Percentiles rank a stretch among this genome's conserved stretches.
Conservation (phyloP, 2,329 filamentous ascomycete genomes). For the Microdochium trichocladiopsis region DNA sequence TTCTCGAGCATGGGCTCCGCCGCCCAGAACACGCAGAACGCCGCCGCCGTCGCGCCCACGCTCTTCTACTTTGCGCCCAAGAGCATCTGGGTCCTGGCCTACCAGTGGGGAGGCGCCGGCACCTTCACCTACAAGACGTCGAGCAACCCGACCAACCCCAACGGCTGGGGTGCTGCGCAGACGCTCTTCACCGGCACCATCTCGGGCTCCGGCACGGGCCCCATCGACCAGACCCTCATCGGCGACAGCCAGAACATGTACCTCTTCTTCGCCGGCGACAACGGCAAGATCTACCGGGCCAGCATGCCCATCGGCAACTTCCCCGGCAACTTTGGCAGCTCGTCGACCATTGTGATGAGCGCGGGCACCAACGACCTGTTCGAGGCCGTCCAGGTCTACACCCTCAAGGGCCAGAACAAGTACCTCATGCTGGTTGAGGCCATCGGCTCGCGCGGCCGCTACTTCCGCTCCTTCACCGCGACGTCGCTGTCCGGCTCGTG, state of each 20-base stretch:
- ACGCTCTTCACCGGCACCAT: conserved; percentile 51
- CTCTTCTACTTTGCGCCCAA: conserved; percentile 58
- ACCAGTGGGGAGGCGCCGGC: conserved; percentile 51
- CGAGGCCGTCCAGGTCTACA: conserved; percentile 62
- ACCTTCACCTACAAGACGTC: conserved; percentile 56
- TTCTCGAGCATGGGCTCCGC: conserved; percentile 43
- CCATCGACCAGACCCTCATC: conserved; percentile 59
- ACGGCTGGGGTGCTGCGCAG: conserved; percentile 47
- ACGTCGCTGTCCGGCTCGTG: conserved; percentile 47
- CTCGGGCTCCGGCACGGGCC: conserved; percentile 39
- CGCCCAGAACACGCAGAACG: conserved; percentile 47
- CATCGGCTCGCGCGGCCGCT: conserved; percentile 46
- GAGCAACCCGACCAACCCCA: conserved; percentile 46
- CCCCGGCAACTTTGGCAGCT: conserved; percentile 50
- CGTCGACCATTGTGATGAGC: conserved; percentile 40
- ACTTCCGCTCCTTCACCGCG: conserved; percentile 61
- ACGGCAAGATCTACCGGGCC: conserved; percentile 58
- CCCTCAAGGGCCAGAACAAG: conserved; percentile 40
- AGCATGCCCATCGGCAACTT: conserved; percentile 57
- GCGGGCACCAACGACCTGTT: conserved; percentile 52
- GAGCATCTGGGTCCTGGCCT: conserved; percentile 55
- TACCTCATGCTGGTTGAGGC: conserved; percentile 66
- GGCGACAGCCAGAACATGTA: conserved; percentile 56
- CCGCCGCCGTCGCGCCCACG: conserved; percentile 53
- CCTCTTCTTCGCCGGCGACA: conserved; percentile 61